Conservation (phyloP, 2,329 filamentous ascomycete genomes). For the Curvularia sp. region DNA sequence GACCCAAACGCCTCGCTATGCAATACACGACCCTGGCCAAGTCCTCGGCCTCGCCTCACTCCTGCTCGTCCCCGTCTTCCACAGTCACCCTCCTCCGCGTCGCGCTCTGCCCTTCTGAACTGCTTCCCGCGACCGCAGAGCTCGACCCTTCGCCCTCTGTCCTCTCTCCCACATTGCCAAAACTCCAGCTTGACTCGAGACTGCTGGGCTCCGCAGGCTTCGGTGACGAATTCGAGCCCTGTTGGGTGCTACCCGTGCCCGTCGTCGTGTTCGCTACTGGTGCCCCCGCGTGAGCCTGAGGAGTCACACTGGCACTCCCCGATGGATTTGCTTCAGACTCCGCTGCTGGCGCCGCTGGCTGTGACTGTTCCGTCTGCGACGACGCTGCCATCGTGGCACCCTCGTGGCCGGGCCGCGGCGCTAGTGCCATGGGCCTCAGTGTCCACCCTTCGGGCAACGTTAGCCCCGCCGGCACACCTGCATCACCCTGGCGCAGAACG, state of each 20-base stretch:
- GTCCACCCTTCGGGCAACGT: slow-evolving; percentile 50
- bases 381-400: slow-evolving; percentile 10
- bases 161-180: slow-evolving; percentile 38
- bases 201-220: slow-evolving; percentile 40
- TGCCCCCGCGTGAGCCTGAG: slow-evolving; percentile 14
- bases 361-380: slow-evolving; percentile 9
- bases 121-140: slow-evolving; percentile 38
- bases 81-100: slow-evolving; percentile 41
- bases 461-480: slow-evolving; percentile 45
- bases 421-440: slow-evolving; percentile 41
- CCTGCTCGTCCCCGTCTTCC: slow-evolving; percentile 44
- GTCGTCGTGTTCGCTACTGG: slow-evolving; percentile 11
- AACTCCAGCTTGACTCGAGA: slow-evolving; percentile 48
- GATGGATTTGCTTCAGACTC: slow-evolving; percentile 8
- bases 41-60: slow-evolving; percentile 20
- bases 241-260: slow-evolving; percentile 1
- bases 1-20: slow-evolving; percentile 50
- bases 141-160: slow-evolving; percentile 39
- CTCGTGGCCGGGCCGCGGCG: slow-evolving; percentile 28
- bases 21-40: slow-evolving; percentile 26
- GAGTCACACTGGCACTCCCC: slow-evolving; percentile 9
- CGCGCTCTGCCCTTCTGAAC: slow-evolving; percentile 29
- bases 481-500: slow-evolving; percentile 44
- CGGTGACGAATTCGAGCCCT: slow-evolving; percentile 25
- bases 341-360: slow-evolving; percentile 4